These are phyloP conservation scores for Penicillium parvum DNA, from an alignment of 495 filamentous ascomycete species.

Conservation along the genomic window DNA sequence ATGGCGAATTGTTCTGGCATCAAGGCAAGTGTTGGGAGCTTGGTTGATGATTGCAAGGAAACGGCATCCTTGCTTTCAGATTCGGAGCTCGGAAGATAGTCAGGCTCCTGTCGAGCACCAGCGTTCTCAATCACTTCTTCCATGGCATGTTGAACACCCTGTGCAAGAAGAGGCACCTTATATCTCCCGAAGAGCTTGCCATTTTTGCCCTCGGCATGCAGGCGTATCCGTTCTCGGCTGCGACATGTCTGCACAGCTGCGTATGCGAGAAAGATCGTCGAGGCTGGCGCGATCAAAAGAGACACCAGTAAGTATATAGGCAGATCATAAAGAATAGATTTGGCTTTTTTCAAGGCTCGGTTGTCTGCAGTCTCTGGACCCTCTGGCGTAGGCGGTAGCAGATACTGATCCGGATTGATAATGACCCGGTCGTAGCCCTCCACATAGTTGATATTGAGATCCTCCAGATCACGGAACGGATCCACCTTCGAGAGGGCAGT, in stretches of 20 bases:
- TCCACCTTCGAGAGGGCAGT: conserved; percentile 67
- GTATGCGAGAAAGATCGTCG: conserved; percentile 68
- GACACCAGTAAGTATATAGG: conserved; percentile 59
- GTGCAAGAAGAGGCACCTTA: conserved; percentile 68
- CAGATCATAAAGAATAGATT: conserved; percentile 32
- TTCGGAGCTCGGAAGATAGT: conserved; percentile 50
- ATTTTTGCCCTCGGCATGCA: conserved; percentile 69
- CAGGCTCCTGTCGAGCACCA: conserved; percentile 55
- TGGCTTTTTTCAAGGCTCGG: conserved; percentile 24
- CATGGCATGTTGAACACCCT: conserved; percentile 64
- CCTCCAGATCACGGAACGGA: conserved; percentile 63
- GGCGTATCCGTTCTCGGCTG: conserved; percentile 65
- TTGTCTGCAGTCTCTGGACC: conserved; percentile 29
- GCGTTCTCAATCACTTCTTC: conserved; percentile 71
- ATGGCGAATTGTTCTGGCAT: conserved; percentile 77
- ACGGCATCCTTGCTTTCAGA: too few species aligned
- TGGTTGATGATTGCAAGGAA: too few species aligned
- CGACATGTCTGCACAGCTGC: conserved; percentile 67
- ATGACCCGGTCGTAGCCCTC: conserved; percentile 70
- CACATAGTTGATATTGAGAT: conserved; percentile 65
- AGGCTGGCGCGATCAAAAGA: conserved; percentile 63
- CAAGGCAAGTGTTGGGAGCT: conserved; percentile 58
- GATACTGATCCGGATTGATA: conserved; percentile 63
- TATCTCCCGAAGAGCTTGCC: conserved; percentile 63
- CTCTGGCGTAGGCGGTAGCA: conserved; percentile 41